phyloP scores from a whole-genome alignment of 306 rosid genomes.

The Trichosanthes cucumerina region DNA sequence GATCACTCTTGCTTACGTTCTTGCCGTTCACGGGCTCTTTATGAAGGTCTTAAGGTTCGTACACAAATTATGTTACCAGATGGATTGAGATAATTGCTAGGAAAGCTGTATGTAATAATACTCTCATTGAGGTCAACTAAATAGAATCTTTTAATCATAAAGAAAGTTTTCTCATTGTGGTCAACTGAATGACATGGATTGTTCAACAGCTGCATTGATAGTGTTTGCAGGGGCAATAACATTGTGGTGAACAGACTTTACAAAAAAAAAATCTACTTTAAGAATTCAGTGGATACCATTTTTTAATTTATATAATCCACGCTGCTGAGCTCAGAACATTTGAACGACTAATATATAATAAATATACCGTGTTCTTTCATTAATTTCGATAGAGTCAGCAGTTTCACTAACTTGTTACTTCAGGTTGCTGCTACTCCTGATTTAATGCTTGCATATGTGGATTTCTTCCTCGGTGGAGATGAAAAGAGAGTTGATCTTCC shows the following conservation, averaged over 20 bases:
- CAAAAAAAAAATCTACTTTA: background rate
- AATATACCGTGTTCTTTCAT: background rate
- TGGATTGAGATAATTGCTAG: background rate
- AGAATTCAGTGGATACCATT: background rate
- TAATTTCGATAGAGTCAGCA: background rate
- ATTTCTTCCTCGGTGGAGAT: constrained; percentile 94
- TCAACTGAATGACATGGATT: background rate
- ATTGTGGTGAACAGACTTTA: background rate
- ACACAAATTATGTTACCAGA: background rate
- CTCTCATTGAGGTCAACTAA: background rate
- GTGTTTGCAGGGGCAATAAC: background rate
- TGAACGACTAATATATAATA: background rate
- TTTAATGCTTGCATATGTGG: constrained; percentile 84
- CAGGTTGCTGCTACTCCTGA: constrained; percentile 91
- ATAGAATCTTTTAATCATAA: background rate
- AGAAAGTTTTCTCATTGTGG: background rate
- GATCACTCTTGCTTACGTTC: constrained; percentile 47
- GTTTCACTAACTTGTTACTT: background rate
- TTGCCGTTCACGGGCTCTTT: constrained; percentile 44
- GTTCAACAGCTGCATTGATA: background rate
- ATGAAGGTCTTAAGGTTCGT: constrained; percentile 44
- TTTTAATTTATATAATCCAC: background rate
- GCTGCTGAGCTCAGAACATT: background rate
- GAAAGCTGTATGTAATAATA: background rate
- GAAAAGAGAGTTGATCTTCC: constrained; percentile 82